These are phyloP conservation scores for Mrakia gelida DNA, from an alignment of 768 basidiomycete species.

Conservation along the genomic window DNA sequence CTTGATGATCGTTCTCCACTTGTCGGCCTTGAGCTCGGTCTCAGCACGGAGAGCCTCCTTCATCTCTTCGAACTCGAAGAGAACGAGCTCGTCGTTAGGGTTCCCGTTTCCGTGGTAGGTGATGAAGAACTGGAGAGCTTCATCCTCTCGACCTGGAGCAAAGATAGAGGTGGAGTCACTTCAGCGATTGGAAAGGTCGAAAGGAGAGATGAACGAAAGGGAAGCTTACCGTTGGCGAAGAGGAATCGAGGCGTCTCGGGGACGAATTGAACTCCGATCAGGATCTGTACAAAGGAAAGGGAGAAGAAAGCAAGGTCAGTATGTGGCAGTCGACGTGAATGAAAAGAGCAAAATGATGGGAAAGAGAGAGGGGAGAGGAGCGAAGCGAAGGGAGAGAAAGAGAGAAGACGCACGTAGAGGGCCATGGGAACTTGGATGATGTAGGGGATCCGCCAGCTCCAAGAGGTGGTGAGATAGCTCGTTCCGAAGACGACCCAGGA, in stretches of 20 bases:
- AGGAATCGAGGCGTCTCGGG: conserved; percentile 47
- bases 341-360: background rate
- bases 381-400: no score
- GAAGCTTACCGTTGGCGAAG: conserved; percentile 35
- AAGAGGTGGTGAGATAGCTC: conserved; percentile 39
- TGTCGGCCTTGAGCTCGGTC: conserved; percentile 41
- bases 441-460: conserved; percentile 46
- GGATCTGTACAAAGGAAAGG: conserved; percentile 28
- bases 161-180: background rate
- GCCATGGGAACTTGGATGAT: conserved; percentile 44
- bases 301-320: background rate
- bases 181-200: no score
- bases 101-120: conserved; percentile 46
- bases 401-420: conserved; percentile 35
- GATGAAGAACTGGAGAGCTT: conserved; percentile 43
- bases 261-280: conserved; percentile 45
- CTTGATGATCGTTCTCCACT: conserved; percentile 43
- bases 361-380: no score
- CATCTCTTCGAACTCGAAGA: conserved; percentile 46
- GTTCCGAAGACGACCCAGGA: conserved; percentile 43
- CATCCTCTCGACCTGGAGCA: conserved; percentile 37
- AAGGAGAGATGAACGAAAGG: no score
- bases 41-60: conserved; percentile 44
- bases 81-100: conserved; percentile 43
- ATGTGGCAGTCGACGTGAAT: background rate